Conservation (phyloP, 768 basidiomycete species). For the Lentinus tigrinus region DNA sequence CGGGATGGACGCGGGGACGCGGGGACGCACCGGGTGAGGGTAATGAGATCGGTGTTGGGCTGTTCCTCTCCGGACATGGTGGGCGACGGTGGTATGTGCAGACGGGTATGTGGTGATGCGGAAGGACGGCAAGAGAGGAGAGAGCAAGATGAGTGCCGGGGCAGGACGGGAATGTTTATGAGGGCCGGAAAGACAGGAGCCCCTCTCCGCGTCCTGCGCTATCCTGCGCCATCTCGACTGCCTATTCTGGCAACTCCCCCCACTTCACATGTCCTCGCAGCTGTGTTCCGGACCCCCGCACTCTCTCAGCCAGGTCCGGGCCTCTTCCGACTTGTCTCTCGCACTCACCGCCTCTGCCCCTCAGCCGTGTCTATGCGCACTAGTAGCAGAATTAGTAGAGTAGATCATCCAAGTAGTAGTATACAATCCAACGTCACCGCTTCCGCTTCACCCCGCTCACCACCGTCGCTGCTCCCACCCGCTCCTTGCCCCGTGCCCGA, state of each 20-base stretch:
- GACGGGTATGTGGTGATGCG: slow-evolving; percentile 10
- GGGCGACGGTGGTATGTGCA: not conserved
- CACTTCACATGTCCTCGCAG: slow-evolving; percentile 21
- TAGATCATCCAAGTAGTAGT: not conserved
- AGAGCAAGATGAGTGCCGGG: slow-evolving; percentile 13
- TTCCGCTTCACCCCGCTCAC: slow-evolving; percentile 61
- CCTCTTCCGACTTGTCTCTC: not conserved
- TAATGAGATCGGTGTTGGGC: slow-evolving; percentile 86
- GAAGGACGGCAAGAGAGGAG: not conserved
- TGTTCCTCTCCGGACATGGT: slow-evolving; percentile 49
- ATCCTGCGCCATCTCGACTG: slow-evolving; percentile 7
- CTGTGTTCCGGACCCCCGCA: slow-evolving; percentile 7
- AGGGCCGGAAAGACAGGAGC: slow-evolving; percentile 9
- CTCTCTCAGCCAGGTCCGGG: not conserved
- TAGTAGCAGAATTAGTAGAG: not conserved
- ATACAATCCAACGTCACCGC: slow-evolving; percentile 35
- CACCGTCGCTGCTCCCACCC: slow-evolving; percentile 29
- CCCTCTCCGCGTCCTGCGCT: slow-evolving; percentile 15
- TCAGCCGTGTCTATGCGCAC: not conserved
- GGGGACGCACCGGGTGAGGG: slow-evolving; percentile 75
- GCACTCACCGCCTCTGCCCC: no score
- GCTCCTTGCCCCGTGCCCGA: slow-evolving; percentile 62
- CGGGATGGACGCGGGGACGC: not conserved
- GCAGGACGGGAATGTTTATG: slow-evolving; percentile 12
- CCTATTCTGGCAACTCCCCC: slow-evolving; percentile 12